Conservation (phyloP, 2,329 filamentous ascomycete genomes). For the Hymenoscyphus linearis region DNA sequence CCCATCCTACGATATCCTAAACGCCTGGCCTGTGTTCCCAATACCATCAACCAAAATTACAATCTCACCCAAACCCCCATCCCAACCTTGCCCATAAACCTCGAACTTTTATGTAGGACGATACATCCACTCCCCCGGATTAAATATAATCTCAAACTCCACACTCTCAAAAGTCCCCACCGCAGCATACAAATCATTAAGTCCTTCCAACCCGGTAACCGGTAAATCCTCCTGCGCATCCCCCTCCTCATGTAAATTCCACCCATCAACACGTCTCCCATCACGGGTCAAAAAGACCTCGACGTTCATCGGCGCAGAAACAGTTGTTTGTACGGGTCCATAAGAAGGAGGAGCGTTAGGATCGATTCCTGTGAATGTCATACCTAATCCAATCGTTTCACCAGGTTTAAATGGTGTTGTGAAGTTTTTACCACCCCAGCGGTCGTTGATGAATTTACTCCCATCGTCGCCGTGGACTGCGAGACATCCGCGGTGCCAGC, state of each 20-base stretch:
- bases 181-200: constrained; percentile 64
- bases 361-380: constrained; percentile 45
- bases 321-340: constrained; percentile 19
- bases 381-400: constrained; percentile 66
- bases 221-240: constrained; percentile 58
- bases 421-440: constrained; percentile 67
- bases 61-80: too few species aligned
- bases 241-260: constrained; percentile 71
- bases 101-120: constrained; percentile 18
- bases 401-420: constrained; percentile 57
- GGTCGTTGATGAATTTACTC: constrained; percentile 68
- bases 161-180: constrained; percentile 67
- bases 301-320: constrained; percentile 37
- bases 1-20: too few species aligned
- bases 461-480: constrained; percentile 80
- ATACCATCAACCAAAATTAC: too few species aligned
- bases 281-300: constrained; percentile 68
- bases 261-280: constrained; percentile 53
- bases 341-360: constrained; percentile 29
- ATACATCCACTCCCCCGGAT: constrained; percentile 54
- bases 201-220: constrained; percentile 63
- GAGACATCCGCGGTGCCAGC: constrained; percentile 72
- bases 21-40: too few species aligned
- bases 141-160: constrained; percentile 62
- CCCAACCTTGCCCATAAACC: too few species aligned